A percentile compares a stretch with the other conserved stretches of the same genome.
phyloP scores from a whole-genome alignment of 1,284 basidiomycete genomes.

The Exobasidium rhododendri region DNA sequence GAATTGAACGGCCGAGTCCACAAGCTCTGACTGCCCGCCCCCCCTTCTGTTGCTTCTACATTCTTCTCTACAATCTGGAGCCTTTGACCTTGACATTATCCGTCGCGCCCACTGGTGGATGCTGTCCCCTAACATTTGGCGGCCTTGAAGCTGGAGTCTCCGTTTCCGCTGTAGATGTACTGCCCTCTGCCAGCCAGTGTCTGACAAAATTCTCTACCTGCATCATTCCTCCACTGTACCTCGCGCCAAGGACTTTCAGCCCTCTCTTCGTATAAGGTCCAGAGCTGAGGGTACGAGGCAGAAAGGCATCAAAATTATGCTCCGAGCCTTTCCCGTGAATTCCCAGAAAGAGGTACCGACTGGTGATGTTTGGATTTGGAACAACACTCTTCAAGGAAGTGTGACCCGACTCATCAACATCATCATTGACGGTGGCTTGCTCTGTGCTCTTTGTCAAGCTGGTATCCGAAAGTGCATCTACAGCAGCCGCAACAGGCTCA shows the following conservation, averaged over 20 bases:
- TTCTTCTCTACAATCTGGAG: too few relatives aligned
- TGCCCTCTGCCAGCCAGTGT: slow-evolving; percentile 9
- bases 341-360: slow-evolving; percentile 2
- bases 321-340: slow-evolving; percentile 1
- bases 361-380: slow-evolving; percentile 5
- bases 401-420: neutral
- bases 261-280: neutral
- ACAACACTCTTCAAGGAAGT: neutral
- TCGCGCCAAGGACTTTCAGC: neutral
- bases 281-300: neutral
- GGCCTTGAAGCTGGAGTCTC: too few relatives aligned
- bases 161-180: neutral
- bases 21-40: too few relatives aligned
- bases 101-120: too few relatives aligned
- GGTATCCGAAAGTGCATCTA: neutral
- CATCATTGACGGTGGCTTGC: neutral
- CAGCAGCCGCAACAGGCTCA: slow-evolving; percentile 5
- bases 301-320: slow-evolving; percentile 10
- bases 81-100: too few relatives aligned
- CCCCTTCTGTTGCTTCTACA: too few relatives aligned
- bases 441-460: neutral
- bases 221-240: slow-evolving; percentile 1
- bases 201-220: slow-evolving; percentile 5
- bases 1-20: too few relatives aligned
- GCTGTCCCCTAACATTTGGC: too few relatives aligned